Conservation (phyloP, 2,329 filamentous ascomycete genomes). For the Aspergillus unguis region DNA sequence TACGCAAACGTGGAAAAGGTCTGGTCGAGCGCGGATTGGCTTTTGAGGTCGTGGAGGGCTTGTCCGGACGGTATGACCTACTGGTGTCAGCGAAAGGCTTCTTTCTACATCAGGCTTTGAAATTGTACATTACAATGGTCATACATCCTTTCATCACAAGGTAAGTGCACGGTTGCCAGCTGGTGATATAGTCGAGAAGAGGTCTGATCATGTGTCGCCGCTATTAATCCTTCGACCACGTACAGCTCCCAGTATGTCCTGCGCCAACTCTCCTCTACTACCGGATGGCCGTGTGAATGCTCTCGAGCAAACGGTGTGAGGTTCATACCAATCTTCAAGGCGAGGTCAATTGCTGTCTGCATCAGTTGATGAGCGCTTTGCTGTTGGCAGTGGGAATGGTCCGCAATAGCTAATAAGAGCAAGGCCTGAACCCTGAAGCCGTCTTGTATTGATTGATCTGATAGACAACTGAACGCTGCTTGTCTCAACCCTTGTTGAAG, state of each 20-base stretch:
- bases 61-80: slow-evolving; percentile 53
- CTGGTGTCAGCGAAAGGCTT: slow-evolving; percentile 24
- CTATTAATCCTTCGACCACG: slow-evolving; percentile 72
- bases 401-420: slow-evolving; percentile 29
- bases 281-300: slow-evolving; percentile 50
- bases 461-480: slow-evolving; percentile 14
- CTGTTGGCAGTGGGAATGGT: slow-evolving; percentile 27
- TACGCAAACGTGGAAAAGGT: slow-evolving; percentile 75
- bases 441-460: slow-evolving; percentile 18
- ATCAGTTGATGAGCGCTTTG: slow-evolving; percentile 41
- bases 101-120: background rate
- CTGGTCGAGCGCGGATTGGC: slow-evolving; percentile 59
- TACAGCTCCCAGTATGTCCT: slow-evolving; percentile 83
- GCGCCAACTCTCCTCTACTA: slow-evolving; percentile 76
- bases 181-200: slow-evolving; percentile 37
- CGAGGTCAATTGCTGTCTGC: slow-evolving; percentile 62
- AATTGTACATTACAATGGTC: slow-evolving; percentile 14
- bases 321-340: slow-evolving; percentile 70
- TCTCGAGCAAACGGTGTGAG: slow-evolving; percentile 53
- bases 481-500: slow-evolving; percentile 20
- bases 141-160: slow-evolving; percentile 68
- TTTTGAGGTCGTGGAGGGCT: slow-evolving; percentile 52
- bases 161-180: slow-evolving; percentile 62
- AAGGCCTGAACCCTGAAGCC: slow-evolving; percentile 33
- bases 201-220: slow-evolving; percentile 53